phyloP scores from a whole-genome alignment of 768 basidiomycete genomes.

The Termitomyces titanicus region DNA sequence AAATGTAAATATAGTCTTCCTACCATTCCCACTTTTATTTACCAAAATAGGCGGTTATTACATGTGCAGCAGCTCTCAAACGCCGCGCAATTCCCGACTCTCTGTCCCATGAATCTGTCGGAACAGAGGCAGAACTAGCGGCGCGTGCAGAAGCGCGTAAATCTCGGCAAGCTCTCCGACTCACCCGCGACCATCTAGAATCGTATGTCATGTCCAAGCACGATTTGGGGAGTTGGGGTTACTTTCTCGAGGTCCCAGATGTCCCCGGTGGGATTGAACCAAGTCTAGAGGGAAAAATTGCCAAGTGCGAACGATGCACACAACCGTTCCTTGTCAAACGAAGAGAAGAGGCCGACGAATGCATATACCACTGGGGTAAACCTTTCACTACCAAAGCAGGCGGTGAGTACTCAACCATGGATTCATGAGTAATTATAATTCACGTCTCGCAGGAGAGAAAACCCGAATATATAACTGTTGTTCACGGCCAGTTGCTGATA shows the following conservation, averaged over 20 bases:
- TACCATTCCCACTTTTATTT: conserved; percentile 9
- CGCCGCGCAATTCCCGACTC: conserved; percentile 52
- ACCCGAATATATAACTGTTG: conserved; percentile 78
- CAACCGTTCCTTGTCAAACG: conserved; percentile 66
- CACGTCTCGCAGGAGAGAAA: conserved; percentile 51
- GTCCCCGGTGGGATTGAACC: conserved; percentile 64
- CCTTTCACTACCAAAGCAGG: conserved; percentile 56
- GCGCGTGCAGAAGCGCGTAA: conserved; percentile 54
- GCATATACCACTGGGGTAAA: conserved; percentile 83
- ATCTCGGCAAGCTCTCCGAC: conserved; percentile 45
- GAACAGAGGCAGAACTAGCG: conserved; percentile 64
- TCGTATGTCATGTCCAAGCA: conserved; percentile 55
- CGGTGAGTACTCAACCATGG: conserved; percentile 43
- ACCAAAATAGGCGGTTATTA: conserved; percentile 42
- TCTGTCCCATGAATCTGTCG: conserved; percentile 66
- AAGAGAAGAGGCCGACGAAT: conserved; percentile 54
- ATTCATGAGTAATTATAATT: neutral
- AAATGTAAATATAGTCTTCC: conserved; percentile 46
- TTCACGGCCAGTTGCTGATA: conserved; percentile 50
- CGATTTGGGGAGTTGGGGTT: conserved; percentile 65
- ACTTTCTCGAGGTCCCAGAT: conserved; percentile 63
- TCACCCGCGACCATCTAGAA: conserved; percentile 52
- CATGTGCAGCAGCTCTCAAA: conserved; percentile 47
- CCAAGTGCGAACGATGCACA: conserved; percentile 78
- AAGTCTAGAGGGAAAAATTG: conserved; percentile 54